Conservation (phyloP, 371 early-diverging fungal species). For the Mortierella sp. region DNA sequence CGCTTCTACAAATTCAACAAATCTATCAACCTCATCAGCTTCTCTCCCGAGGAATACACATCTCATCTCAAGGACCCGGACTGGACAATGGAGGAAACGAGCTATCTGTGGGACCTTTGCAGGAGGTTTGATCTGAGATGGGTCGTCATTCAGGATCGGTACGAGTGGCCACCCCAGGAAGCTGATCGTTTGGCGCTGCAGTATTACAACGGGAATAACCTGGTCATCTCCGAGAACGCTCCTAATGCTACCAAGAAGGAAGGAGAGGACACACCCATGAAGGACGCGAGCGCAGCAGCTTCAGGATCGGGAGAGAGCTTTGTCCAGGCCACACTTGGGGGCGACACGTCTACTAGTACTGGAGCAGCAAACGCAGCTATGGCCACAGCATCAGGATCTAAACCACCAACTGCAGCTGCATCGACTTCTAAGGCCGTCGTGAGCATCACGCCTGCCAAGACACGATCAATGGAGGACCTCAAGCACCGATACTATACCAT, state of each 20-base stretch:
- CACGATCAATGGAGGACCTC: constrained; percentile 62
- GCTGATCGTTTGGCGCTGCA: constrained; percentile 42
- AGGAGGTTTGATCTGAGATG: constrained; percentile 85
- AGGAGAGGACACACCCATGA: neutral
- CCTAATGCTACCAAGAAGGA: neutral
- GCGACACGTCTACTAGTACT: neutral
- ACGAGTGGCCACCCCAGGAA: constrained; percentile 64
- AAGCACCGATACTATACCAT: constrained; percentile 36
- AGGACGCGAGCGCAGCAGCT: neutral
- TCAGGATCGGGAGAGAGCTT: neutral
- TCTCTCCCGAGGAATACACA: constrained; percentile 82
- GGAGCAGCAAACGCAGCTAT: neutral
- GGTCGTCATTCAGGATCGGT: constrained; percentile 88
- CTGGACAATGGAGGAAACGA: constrained; percentile 92
- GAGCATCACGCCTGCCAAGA: constrained; percentile 32
- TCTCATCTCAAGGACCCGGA: constrained; percentile 71
- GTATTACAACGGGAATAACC: constrained; percentile 32
- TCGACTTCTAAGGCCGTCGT: constrained; percentile 24
- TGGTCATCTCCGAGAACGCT: constrained; percentile 6
- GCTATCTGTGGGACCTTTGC: constrained; percentile 85
- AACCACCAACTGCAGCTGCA: neutral
- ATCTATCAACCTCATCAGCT: constrained; percentile 70
- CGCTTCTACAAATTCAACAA: constrained; percentile 79
- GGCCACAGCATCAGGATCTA: neutral
- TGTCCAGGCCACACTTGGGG: neutral